These are phyloP conservation scores for Zymoseptoria pseudotritici DNA, from an alignment of 2,329 filamentous ascomycete genomes.

Conservation along the genomic window DNA sequence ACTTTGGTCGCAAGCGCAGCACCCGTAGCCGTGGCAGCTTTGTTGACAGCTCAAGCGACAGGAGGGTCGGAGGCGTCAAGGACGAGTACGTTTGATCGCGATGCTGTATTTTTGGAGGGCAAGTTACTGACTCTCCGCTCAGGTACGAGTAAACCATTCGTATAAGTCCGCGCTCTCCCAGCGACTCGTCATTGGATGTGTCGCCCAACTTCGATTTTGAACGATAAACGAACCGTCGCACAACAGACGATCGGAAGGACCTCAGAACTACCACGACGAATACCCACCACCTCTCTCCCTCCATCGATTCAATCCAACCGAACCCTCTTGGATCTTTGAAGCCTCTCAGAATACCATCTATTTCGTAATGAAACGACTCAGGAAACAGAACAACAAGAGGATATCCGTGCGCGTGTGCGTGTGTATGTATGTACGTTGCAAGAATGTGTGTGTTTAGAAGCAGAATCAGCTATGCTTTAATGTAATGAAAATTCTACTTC, in stretches of 20 bases:
- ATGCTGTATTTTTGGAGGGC: neutral
- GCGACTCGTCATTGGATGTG: too few relatives aligned
- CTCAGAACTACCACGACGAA: too few relatives aligned
- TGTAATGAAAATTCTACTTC: neutral
- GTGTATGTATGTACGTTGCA: neutral
- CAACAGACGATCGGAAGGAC: too few relatives aligned
- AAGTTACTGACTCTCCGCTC: neutral
- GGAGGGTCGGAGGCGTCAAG: conserved; percentile 54
- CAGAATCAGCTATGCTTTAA: neutral
- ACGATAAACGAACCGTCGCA: too few relatives aligned
- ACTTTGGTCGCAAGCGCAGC: conserved; percentile 46
- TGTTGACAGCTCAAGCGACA: conserved; percentile 49
- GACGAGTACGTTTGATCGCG: conserved; percentile 55
- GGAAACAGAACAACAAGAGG: neutral
- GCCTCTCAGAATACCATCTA: neutral
- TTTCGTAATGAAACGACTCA: neutral
- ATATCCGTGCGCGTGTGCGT: neutral
- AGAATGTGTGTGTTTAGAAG: neutral
- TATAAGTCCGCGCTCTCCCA: too few relatives aligned
- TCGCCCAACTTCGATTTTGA: too few relatives aligned
- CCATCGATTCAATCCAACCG: neutral
- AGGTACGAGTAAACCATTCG: neutral
- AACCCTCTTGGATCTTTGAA: neutral
- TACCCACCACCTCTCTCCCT: neutral
- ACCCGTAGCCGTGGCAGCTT: conserved; percentile 44